Evolutionary conservation across 1,139 yeast species (phyloP), one percentile per base, ranked within the genome.

Genomic region (Magnusiomyces tetraspermus): DNA sequence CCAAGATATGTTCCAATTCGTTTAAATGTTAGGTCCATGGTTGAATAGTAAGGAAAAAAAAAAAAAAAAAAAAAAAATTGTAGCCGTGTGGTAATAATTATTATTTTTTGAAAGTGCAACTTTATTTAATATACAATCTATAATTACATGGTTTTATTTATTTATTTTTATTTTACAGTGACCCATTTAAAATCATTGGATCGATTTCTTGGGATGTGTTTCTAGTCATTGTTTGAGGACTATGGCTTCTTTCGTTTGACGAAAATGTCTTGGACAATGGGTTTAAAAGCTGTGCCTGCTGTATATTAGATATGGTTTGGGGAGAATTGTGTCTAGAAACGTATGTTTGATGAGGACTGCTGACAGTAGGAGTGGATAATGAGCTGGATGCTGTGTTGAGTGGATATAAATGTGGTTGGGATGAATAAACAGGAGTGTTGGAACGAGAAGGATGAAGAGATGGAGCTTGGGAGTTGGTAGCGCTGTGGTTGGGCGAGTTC

Each of bases 1-100:
- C 61, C 62, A n/a, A 62, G 57, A n/a, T 51, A 43, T 5, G 19
- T 36, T 5, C 40, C 40, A 13, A 36, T 10, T 8, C 40, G 40
- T 36, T 13, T 13, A 36, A 36, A 61, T 28, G 11, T 28, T 28
- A 28, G 11, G 11, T 28, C 33, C 33, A 28, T 28, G 33, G 33
- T 28, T n/a, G n/a, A n/a, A n/a, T n/a, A n/a, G n/a, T n/a, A n/a
- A n/a, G n/a, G n/a, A n/a, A n/a, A n/a, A n/a, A n/a, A n/a, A n/a
- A n/a, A n/a, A n/a, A n/a, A n/a, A n/a, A n/a, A n/a, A n/a, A n/a
- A n/a, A n/a, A n/a, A n/a, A n/a, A n/a, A n/a, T n/a, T n/a, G n/a
- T n/a, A n/a, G n/a, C n/a, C n/a, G n/a, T n/a, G n/a, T n/a, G n/a
- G n/a, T n/a, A n/a, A n/a, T n/a, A n/a, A n/a, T n/a, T n/a, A n/a